These are phyloP conservation scores for Dioscorea dumetorum DNA, from an alignment of 106 monocot genomes.

Conservation along the genomic window DNA sequence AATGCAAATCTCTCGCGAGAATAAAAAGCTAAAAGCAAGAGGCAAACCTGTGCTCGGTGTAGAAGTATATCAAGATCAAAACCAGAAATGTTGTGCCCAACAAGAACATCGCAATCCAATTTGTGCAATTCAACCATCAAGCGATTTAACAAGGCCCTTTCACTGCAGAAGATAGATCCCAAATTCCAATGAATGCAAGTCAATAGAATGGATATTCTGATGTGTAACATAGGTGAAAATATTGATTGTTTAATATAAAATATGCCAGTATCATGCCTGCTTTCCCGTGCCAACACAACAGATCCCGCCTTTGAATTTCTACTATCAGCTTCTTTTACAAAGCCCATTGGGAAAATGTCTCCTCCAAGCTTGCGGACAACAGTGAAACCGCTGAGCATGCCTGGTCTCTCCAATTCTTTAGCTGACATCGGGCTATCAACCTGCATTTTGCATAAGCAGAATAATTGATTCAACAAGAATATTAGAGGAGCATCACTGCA, in stretches of 20 bases:
- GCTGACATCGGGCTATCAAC: slow-evolving; percentile 85
- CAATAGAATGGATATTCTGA: background rate
- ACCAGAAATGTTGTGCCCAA: slow-evolving; percentile 97
- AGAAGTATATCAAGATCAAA: slow-evolving; percentile 98
- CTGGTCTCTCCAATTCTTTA: slow-evolving; percentile 63
- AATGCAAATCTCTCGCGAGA: no score
- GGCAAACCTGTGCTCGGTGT: slow-evolving; percentile 81
- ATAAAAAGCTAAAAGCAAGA: background rate
- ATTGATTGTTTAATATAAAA: background rate
- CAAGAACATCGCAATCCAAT: slow-evolving; percentile 86
- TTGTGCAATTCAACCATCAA: slow-evolving; percentile 93
- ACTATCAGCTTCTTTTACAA: slow-evolving; percentile 53
- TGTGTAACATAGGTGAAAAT: background rate
- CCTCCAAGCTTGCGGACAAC: slow-evolving; percentile 91
- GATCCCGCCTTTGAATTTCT: slow-evolving; percentile 64
- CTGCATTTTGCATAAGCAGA: slow-evolving; percentile 25
- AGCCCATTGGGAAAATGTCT: slow-evolving; percentile 78
- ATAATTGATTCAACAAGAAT: no score
- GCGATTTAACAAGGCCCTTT: slow-evolving; percentile 87
- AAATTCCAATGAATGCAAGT: slow-evolving; percentile 1
- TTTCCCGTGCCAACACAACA: slow-evolving; percentile 55
- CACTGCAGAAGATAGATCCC: slow-evolving; percentile 39
- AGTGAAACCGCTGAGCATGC: slow-evolving; percentile 68
- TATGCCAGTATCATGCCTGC: slow-evolving; percentile 37
- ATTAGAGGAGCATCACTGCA: no score